A percentile compares a stretch with the other conserved stretches of the same genome.
phyloP scores from a whole-genome alignment of 225 moss, liverwort and hornwort genomes.

The Polytrichum formosum region DNA sequence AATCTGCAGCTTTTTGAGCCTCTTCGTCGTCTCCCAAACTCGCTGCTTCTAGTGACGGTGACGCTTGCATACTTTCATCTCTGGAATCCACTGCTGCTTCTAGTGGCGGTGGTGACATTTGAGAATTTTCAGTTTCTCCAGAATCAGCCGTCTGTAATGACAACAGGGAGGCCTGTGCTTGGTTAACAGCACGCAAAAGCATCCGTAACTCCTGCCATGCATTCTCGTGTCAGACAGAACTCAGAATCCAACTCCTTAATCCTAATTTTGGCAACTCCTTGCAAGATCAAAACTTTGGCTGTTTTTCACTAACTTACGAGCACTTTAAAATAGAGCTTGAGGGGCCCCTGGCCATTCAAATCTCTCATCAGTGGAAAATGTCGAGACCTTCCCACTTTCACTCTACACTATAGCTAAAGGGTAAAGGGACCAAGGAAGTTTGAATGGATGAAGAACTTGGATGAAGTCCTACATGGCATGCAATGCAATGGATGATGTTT shows the following conservation, averaged over 20 bases:
- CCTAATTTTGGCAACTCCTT: background rate
- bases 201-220: conserved; percentile 41
- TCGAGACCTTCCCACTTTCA: too few species aligned
- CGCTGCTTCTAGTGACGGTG: too few species aligned
- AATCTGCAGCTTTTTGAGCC: too few species aligned
- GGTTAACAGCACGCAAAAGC: conserved; percentile 40
- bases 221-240: background rate
- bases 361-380: too few species aligned
- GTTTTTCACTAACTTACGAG: background rate
- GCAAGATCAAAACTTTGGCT: background rate
- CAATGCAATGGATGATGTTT: too few species aligned
- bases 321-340: too few species aligned
- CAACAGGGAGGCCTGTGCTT: conserved; percentile 5
- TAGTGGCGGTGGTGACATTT: background rate
- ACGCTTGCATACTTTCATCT: background rate
- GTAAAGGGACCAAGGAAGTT: too few species aligned
- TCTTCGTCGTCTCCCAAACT: too few species aligned
- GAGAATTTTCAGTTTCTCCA: background rate
- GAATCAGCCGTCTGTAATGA: conserved; percentile 1
- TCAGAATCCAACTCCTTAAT: background rate
- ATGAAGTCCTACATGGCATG: too few species aligned
- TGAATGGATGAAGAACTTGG: too few species aligned
- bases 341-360: too few species aligned
- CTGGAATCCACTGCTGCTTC: background rate
- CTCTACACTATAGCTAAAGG: too few species aligned